Conservation (phyloP, 495 filamentous ascomycete species). For the Penicillium cataractarum region DNA sequence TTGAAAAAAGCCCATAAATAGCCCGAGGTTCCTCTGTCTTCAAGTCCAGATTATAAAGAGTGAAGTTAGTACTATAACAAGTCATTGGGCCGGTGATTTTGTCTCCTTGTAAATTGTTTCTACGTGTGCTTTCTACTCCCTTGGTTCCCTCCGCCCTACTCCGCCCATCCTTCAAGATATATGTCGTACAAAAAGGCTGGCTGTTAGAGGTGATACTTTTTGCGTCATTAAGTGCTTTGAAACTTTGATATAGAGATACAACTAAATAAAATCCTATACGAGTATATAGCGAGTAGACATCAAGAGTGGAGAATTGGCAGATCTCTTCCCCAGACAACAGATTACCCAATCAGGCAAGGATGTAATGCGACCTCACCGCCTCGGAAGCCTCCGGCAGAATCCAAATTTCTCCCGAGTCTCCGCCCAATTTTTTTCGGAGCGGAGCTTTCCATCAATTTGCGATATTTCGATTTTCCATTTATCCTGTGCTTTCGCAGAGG, state of each 20-base stretch:
- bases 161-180: too few species aligned
- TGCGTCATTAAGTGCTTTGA: too few species aligned
- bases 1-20: background rate
- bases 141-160: too few species aligned
- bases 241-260: too few species aligned
- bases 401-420: conserved; percentile 30
- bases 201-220: too few species aligned
- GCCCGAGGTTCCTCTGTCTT: background rate
- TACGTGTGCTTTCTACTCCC: too few species aligned
- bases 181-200: too few species aligned
- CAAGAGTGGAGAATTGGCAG: background rate
- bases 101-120: too few species aligned
- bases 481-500: background rate
- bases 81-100: too few species aligned
- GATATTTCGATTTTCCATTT: conserved; percentile 4
- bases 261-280: background rate
- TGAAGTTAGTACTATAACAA: too few species aligned
- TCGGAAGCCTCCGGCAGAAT: conserved; percentile 26
- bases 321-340: background rate
- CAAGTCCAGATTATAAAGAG: background rate
- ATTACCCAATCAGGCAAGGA: conserved; percentile 12
- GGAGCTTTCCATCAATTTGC: conserved; percentile 10
- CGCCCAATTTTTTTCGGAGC: conserved; percentile 37
- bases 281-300: background rate
- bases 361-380: conserved; percentile 24